phyloP scores from a whole-genome alignment of 495 filamentous ascomycete genomes.

The Penicillium simplicissimum region DNA sequence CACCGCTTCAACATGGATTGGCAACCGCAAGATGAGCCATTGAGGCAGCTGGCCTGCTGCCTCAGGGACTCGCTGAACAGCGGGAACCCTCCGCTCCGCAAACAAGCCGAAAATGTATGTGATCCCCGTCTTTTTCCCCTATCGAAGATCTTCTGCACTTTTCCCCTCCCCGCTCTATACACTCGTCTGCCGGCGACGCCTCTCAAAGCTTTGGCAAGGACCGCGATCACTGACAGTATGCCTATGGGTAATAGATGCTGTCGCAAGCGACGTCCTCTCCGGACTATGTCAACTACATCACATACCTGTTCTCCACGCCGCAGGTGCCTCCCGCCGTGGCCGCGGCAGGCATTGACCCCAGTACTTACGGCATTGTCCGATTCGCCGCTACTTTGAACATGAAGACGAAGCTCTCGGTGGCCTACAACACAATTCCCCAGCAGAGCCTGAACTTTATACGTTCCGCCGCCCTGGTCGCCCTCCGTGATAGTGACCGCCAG shows the following conservation, averaged over 20 bases:
- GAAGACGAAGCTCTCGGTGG: conserved; percentile 83
- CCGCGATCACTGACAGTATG: conserved; percentile 5
- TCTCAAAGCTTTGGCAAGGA: background rate
- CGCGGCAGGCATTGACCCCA: conserved; percentile 53
- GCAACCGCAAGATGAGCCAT: conserved; percentile 85
- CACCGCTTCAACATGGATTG: conserved; percentile 68
- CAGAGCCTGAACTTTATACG: conserved; percentile 71
- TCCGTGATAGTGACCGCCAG: conserved; percentile 78
- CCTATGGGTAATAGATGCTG: conserved; percentile 70
- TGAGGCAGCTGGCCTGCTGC: conserved; percentile 85
- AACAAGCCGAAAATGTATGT: conserved; percentile 65
- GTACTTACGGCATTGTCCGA: conserved; percentile 71
- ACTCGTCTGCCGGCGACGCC: background rate
- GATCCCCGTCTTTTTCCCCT: conserved; percentile 14
- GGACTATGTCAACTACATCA: conserved; percentile 96
- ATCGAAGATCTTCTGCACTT: conserved; percentile 5
- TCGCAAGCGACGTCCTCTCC: conserved; percentile 84
- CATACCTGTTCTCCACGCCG: conserved; percentile 79
- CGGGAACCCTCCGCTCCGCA: conserved; percentile 73
- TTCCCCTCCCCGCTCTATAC: conserved; percentile 1
- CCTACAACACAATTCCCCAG: conserved; percentile 69
- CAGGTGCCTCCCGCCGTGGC: conserved; percentile 58
- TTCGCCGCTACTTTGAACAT: conserved; percentile 89
- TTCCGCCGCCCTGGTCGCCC: conserved; percentile 70
- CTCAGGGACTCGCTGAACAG: conserved; percentile 90